Conservation (phyloP, 1,139 yeast genomes). For the Yamadazyma membranifaciens region DNA sequence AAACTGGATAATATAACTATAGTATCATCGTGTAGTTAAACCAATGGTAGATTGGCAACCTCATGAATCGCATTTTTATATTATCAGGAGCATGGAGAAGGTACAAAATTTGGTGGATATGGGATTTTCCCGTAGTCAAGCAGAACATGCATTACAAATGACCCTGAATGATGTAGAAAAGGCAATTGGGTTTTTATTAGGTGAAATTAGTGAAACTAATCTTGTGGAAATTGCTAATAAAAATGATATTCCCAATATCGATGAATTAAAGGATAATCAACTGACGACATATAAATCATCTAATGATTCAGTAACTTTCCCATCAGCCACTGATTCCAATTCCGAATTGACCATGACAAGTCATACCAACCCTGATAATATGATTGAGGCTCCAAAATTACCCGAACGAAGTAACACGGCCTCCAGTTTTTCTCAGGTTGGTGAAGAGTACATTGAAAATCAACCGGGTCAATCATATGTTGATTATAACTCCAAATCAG, state of each 20-base stretch:
- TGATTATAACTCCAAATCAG: neutral
- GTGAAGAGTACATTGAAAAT: conserved; percentile 4
- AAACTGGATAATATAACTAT: too few species aligned
- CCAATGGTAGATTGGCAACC: too few species aligned
- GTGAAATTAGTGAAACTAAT: conserved; percentile 20
- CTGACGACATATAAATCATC: neutral
- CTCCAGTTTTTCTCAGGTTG: conserved; percentile 1
- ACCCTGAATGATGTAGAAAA: conserved; percentile 49
- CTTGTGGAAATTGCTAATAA: conserved; percentile 12
- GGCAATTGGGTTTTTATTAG: conserved; percentile 55
- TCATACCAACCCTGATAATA: neutral
- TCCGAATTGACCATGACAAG: neutral
- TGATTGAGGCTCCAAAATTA: conserved; percentile 1
- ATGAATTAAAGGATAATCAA: neutral
- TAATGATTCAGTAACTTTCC: neutral
- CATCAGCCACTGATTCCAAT: neutral
- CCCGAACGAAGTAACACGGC: neutral
- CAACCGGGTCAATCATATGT: neutral
- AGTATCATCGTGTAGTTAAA: too few species aligned
- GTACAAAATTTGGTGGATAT: conserved; percentile 44
- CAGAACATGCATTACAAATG: conserved; percentile 38
- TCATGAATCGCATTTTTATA: conserved; percentile 1
- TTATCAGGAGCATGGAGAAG: conserved; percentile 10
- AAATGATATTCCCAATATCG: conserved; percentile 18
- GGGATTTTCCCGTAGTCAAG: conserved; percentile 56